Percentiles rank a stretch among this genome's conserved stretches.
Conservation (phyloP, 2,329 filamentous ascomycete species). For the Orbilia oligospora region DNA sequence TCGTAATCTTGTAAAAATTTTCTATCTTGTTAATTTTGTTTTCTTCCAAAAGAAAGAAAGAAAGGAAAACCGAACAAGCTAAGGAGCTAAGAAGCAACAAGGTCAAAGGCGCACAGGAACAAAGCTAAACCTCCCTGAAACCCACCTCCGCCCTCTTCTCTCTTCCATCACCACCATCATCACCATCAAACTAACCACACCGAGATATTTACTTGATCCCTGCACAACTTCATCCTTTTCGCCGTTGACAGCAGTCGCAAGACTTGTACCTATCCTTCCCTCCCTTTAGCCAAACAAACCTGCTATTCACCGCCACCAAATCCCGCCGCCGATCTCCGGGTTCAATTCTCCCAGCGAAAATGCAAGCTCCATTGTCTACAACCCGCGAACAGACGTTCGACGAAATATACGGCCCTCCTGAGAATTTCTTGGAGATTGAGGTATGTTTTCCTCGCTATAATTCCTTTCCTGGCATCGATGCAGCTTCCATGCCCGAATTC, state of each 20-base stretch:
- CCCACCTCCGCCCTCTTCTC: conserved; percentile 9
- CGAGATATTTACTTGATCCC: background rate
- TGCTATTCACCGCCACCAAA: background rate
- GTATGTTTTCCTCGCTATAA: conserved; percentile 70
- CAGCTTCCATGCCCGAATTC: too few species aligned
- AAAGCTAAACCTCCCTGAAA: conserved; percentile 9
- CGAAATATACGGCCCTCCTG: conserved; percentile 97
- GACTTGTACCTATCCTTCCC: conserved; percentile 11
- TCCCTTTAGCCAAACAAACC: background rate
- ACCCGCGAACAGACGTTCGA: conserved; percentile 94
- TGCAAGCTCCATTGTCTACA: conserved; percentile 75
- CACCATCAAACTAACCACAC: background rate
- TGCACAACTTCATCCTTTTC: background rate
- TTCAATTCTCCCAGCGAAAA: conserved; percentile 64
- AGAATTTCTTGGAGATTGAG: conserved; percentile 99
- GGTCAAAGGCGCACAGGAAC: conserved; percentile 43
- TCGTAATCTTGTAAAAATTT: background rate
- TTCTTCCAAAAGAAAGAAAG: background rate
- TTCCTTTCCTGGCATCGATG: background rate
- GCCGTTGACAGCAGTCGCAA: conserved; percentile 17
- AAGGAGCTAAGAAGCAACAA: background rate
- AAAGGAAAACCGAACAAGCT: background rate
- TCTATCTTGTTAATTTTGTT: background rate
- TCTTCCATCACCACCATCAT: background rate
- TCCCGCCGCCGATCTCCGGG: conserved; percentile 38